Percentiles rank a stretch among this genome's conserved stretches.
phyloP scores from a whole-genome alignment of 192 early-diverging fungal species.

The Rhizoclosmatium globosum region DNA sequence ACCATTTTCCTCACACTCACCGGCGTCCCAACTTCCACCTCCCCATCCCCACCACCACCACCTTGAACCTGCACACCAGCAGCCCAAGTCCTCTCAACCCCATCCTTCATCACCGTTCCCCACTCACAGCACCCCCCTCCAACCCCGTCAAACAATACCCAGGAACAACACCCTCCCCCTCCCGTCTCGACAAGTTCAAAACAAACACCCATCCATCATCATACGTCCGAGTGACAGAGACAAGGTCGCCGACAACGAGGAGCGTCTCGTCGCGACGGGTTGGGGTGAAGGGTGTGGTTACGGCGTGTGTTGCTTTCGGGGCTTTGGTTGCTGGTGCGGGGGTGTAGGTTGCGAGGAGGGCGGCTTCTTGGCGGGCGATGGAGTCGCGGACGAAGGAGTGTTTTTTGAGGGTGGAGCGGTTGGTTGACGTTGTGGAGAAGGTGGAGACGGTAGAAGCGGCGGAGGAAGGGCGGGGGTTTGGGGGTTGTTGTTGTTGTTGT shows the following conservation, averaged over 20 bases:
- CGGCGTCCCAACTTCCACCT: too few species aligned
- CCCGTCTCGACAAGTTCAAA: background rate
- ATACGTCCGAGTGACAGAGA: background rate
- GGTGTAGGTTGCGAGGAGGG: background rate
- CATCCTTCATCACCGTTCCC: background rate
- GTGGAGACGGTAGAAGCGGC: too few species aligned
- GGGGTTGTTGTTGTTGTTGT: too few species aligned
- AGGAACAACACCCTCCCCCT: background rate
- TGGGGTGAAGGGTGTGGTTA: background rate
- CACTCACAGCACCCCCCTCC: background rate
- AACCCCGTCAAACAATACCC: background rate
- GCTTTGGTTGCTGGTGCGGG: background rate
- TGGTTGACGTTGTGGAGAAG: too few species aligned
- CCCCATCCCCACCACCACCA: background rate
- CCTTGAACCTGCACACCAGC: background rate
- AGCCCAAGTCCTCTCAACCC: background rate
- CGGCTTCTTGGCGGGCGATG: too few species aligned
- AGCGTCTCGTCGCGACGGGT: background rate
- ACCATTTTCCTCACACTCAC: too few species aligned
- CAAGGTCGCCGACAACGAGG: background rate
- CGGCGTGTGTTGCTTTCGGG: background rate
- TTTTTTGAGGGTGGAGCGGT: too few species aligned
- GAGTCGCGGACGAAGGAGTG: too few species aligned
- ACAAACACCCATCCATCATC: background rate
- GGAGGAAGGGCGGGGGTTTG: too few species aligned